Evolutionary conservation across 805 yeast genomes (phyloP).

Genomic region (Candida yuanshanica): DNA sequence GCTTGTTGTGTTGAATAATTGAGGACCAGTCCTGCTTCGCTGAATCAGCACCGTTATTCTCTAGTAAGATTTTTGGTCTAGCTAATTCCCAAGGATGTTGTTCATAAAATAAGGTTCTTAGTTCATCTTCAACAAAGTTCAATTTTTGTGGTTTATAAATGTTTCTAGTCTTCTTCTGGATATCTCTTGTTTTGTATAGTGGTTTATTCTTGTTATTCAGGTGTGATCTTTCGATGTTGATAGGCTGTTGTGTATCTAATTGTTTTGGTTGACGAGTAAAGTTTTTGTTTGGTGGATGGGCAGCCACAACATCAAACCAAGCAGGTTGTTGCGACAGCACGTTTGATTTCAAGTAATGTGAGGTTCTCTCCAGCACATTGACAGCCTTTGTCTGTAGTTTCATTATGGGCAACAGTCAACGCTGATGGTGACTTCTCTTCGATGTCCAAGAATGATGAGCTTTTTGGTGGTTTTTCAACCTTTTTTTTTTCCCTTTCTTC

Average conservation of each 20-base stretch:
- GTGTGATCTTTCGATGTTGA: slow-evolving; percentile 12
- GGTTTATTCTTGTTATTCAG: slow-evolving; percentile 13
- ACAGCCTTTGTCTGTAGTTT: slow-evolving; percentile 74
- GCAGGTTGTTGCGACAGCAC: slow-evolving; percentile 69
- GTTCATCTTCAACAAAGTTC: slow-evolving; percentile 54
- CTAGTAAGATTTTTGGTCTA: slow-evolving; percentile 78
- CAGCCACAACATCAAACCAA: slow-evolving; percentile 84
- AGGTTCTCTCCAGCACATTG: slow-evolving; percentile 72
- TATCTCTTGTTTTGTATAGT: slow-evolving; percentile 29
- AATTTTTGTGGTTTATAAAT: slow-evolving; percentile 19
- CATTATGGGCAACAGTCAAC: slow-evolving; percentile 32
- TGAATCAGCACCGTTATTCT: slow-evolving; percentile 59
- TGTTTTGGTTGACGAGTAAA: slow-evolving; percentile 29
- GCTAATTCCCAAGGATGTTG: slow-evolving; percentile 99
- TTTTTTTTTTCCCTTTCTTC: not conserved
- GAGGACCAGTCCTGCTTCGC: slow-evolving; percentile 65
- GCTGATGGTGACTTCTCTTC: not conserved
- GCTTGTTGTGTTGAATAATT: slow-evolving; percentile 65
- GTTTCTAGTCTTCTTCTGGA: slow-evolving; percentile 8
- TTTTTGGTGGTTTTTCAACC: not conserved
- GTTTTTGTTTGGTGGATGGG: slow-evolving; percentile 72
- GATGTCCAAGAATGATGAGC: not conserved
- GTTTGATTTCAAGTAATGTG: slow-evolving; percentile 68
- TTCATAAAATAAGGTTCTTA: slow-evolving; percentile 75
- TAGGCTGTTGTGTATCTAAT: not conserved